Conservation (phyloP, 2,329 filamentous ascomycete genomes). For the Nemania diffusa region DNA sequence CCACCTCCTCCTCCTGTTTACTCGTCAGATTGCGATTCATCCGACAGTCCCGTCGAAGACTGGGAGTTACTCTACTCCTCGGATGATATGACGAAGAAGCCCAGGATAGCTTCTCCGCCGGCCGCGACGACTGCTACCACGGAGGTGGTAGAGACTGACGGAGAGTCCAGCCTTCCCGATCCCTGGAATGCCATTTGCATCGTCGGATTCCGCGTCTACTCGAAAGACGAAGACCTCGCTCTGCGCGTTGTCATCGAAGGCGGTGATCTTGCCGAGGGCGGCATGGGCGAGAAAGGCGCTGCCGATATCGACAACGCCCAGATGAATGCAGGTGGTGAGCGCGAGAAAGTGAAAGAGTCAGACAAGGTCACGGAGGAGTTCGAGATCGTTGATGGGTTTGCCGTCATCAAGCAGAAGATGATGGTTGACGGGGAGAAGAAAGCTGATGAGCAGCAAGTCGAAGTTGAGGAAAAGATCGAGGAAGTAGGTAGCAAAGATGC, state of each 20-base stretch:
- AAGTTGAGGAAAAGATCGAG: constrained; percentile 23
- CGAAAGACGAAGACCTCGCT: constrained; percentile 61
- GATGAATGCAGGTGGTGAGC: constrained; percentile 63
- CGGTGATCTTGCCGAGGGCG: constrained; percentile 62
- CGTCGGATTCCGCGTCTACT: constrained; percentile 55
- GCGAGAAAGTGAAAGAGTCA: constrained; percentile 48
- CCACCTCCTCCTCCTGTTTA: constrained; percentile 42
- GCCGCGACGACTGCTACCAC: constrained; percentile 39
- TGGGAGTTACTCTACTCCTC: constrained; percentile 69
- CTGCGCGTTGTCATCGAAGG: constrained; percentile 67
- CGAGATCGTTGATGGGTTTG: constrained; percentile 48
- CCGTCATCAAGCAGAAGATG: constrained; percentile 49
- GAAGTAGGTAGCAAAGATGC: constrained; percentile 25
- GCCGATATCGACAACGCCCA: constrained; percentile 68
- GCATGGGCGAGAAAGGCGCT: constrained; percentile 67
- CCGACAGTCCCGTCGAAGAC: constrained; percentile 68
- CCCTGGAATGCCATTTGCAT: constrained; percentile 58
- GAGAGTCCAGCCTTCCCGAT: constrained; percentile 55
- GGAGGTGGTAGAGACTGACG: constrained; percentile 49
- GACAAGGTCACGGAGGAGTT: constrained; percentile 46
- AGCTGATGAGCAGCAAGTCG: constrained; percentile 26
- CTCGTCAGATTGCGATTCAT: constrained; percentile 64
- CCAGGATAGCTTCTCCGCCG: constrained; percentile 51
- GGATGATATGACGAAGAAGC: constrained; percentile 67
- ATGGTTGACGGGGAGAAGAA: constrained; percentile 46